A percentile compares a stretch with the other conserved stretches of the same genome.
phyloP scores from a whole-genome alignment of 257 asterid species.

The Gentiana macrophylla region DNA sequence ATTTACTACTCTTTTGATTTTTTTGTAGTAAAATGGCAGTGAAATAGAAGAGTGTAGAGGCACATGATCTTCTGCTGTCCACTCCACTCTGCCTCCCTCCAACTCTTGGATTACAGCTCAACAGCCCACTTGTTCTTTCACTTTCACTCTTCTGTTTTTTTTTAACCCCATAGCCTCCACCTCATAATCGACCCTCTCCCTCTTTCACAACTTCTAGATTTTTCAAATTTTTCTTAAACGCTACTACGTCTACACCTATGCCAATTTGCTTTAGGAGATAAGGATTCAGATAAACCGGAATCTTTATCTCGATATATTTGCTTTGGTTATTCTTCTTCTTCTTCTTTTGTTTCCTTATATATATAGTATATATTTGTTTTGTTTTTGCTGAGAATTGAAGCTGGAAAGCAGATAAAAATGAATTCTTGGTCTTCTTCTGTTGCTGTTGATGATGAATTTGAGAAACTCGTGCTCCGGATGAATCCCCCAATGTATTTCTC shows the following conservation, averaged over 20 bases:
- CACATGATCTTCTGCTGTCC: too few relatives aligned
- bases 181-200: slow-evolving; percentile 9
- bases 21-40: neutral
- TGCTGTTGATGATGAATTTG: slow-evolving; percentile 58
- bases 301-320: neutral
- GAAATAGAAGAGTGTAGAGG: too few relatives aligned
- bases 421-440: slow-evolving; percentile 49
- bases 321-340: neutral
- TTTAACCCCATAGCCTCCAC: slow-evolving; percentile 4
- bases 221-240: neutral
- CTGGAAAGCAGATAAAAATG: slow-evolving; percentile 19
- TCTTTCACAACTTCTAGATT: slow-evolving; percentile 1
- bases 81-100: neutral
- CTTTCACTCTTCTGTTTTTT: slow-evolving; percentile 1
- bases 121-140: slow-evolving; percentile 23
- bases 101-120: slow-evolving; percentile 30
- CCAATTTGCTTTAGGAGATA: too few relatives aligned
- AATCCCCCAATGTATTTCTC: slow-evolving; percentile 66
- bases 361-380: neutral
- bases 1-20: too few relatives aligned
- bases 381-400: too few relatives aligned
- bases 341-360: neutral
- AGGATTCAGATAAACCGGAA: too few relatives aligned
- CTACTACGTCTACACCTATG: too few relatives aligned
- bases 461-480: slow-evolving; percentile 68